phyloP scores from a whole-genome alignment of 768 basidiomycete species.

The Termitomyces sp. region DNA sequence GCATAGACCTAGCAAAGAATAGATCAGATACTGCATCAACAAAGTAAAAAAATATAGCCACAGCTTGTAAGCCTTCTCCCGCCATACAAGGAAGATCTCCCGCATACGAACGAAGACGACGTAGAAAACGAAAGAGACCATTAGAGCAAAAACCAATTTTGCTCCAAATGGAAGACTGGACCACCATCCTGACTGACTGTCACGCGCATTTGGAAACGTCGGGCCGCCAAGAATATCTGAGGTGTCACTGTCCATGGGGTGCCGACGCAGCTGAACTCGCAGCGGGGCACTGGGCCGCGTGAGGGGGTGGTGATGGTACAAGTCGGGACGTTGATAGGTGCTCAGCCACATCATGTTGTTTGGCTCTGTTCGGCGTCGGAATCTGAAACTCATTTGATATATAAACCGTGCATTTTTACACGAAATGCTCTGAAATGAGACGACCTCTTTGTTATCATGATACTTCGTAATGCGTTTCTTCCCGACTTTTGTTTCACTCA shows the following conservation, averaged over 20 bases:
- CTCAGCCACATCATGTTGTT: constrained; percentile 28
- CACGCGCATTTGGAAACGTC: constrained; percentile 31
- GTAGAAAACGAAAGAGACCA: constrained; percentile 31
- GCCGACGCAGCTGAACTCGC: constrained; percentile 17
- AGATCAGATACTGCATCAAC: constrained; percentile 6
- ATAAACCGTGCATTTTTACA: constrained; percentile 1
- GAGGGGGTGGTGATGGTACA: constrained; percentile 28
- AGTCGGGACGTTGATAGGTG: constrained; percentile 22
- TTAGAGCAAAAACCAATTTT: constrained; percentile 29
- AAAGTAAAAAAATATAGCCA: constrained; percentile 25
- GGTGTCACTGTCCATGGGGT: constrained; percentile 57
- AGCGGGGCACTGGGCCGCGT: constrained; percentile 24
- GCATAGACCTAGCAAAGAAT: constrained; percentile 47
- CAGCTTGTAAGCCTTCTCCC: constrained; percentile 63
- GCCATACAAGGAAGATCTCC: constrained; percentile 47
- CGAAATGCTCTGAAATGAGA: neutral
- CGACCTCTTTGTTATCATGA: neutral
- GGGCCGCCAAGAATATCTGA: constrained; percentile 68
- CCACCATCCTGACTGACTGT: constrained; percentile 22
- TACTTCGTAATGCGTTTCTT: constrained; percentile 4
- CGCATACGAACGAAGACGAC: constrained; percentile 32
- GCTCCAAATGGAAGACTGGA: constrained; percentile 33
- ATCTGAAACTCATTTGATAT: constrained; percentile 11
- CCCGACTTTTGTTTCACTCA: constrained; percentile 10
- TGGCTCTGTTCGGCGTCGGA: constrained; percentile 24